These are phyloP conservation scores for Penicillium sp. DNA, from an alignment of 2,329 filamentous ascomycete species.

Conservation along the genomic window DNA sequence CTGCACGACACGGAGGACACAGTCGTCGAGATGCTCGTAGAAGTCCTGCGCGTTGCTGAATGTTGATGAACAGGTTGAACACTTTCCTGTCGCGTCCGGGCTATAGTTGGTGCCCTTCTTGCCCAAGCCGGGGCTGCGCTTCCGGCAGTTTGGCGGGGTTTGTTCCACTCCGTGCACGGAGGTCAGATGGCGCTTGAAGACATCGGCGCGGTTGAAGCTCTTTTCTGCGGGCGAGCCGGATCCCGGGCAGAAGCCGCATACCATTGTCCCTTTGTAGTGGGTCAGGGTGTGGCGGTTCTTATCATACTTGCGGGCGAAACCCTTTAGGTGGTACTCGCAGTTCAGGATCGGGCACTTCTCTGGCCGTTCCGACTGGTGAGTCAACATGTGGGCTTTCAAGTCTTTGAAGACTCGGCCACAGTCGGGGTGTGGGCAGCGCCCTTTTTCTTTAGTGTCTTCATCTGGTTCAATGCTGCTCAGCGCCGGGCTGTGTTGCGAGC, in stretches of 20 bases:
- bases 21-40: slow-evolving; percentile 83
- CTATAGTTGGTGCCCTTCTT: slow-evolving; percentile 65
- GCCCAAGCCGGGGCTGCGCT: slow-evolving; percentile 49
- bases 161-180: slow-evolving; percentile 88
- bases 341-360: slow-evolving; percentile 90
- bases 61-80: slow-evolving; percentile 78
- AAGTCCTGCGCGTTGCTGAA: slow-evolving; percentile 89
- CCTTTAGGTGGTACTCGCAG: slow-evolving; percentile 86
- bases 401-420: slow-evolving; percentile 85
- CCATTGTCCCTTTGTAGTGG: slow-evolving; percentile 96
- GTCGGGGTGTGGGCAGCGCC: slow-evolving; percentile 69
- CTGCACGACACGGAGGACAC: slow-evolving; percentile 56
- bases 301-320: slow-evolving; percentile 90
- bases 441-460: slow-evolving; percentile 56
- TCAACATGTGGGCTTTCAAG: slow-evolving; percentile 87
- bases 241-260: slow-evolving; percentile 86
- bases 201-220: slow-evolving; percentile 89
- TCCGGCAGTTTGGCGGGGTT: slow-evolving; percentile 81
- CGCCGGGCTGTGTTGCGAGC: slow-evolving; percentile 50
- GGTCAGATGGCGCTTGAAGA: slow-evolving; percentile 89
- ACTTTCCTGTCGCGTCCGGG: slow-evolving; percentile 72
- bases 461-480: slow-evolving; percentile 53
- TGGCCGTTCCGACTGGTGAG: slow-evolving; percentile 78
- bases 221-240: slow-evolving; percentile 83
- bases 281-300: slow-evolving; percentile 91